Base-by-base conservation (phyloP, 2,329 filamentous ascomycete genomes). In the Elsinoe australis region DNA sequence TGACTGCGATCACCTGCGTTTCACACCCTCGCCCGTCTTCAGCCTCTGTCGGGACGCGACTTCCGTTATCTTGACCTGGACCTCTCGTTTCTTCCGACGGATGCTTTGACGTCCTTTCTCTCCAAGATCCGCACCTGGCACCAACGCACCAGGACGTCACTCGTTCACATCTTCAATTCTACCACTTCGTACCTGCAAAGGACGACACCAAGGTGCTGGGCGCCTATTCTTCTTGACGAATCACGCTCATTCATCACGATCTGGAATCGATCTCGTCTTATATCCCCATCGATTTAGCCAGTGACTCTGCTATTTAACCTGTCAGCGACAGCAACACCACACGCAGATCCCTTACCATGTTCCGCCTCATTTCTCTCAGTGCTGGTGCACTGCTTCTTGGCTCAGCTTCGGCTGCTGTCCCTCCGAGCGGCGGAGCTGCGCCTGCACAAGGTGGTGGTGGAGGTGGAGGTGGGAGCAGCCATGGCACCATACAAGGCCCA, bases 381-480 rank as follows among this genome's bases (percentile, higher is more conserved):
- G 39, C 39, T 32, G 17, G 24, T 44, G 39, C 39, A 44, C 26
- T 44, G 17, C 28, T 29, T 17, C 21, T 29, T 7, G 15, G 26
- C 3, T 44, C 24, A 19, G 38, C 29, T 2, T 9, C 26, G 21
- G 39, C 39, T 44, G 39, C 39, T 44, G 39, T 9, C 4, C 21
- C 26, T 32, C 9, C 39, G 17, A 15, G 39, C 14, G 39, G 26
- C 24, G 39, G 12, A 28, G 22, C 24, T 31, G 10, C 39, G 15
- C 22, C 36, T 41, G 39, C 39, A 14, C 39, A 44, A 32, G 39
- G 39, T n/a, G n/a, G n/a, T n/a, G n/a, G n/a, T n/a, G n/a, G n/a
- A n/a, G n/a, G n/a, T n/a, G 36, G 36, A 26, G 36, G 36, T 19
- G 39, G 39, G 32, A 44, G 39, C 39, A 44, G 28, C 31, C 39